A percentile compares a stretch with the other conserved stretches of the same genome.
Evolutionary conservation across 2,329 filamentous ascomycete species (phyloP).

Genomic region (Colletotrichum brevisporum): DNA sequence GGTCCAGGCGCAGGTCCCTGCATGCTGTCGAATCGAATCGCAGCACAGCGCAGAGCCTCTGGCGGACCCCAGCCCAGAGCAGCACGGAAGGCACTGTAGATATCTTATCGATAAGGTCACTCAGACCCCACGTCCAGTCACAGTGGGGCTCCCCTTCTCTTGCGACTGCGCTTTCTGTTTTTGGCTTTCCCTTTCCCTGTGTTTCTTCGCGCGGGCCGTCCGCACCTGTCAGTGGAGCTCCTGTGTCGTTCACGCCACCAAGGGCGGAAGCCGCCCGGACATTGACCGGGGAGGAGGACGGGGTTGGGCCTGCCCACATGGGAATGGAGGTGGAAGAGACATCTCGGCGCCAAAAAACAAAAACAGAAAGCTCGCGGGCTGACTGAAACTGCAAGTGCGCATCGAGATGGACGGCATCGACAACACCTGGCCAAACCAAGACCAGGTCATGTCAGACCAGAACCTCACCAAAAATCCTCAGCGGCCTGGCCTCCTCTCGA

Average conservation of each 20-base stretch:
- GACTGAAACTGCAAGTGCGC: neutral
- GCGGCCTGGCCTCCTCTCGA: neutral
- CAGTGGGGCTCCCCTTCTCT: slow-evolving; percentile 4
- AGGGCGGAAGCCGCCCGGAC: neutral
- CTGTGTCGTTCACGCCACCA: neutral
- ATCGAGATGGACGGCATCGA: slow-evolving; percentile 21
- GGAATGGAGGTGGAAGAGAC: slow-evolving; percentile 7
- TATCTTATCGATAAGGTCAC: slow-evolving; percentile 33
- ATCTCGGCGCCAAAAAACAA: slow-evolving; percentile 6
- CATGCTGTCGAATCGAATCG: slow-evolving; percentile 26
- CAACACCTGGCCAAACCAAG: neutral
- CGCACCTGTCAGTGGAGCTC: neutral
- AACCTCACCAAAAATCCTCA: slow-evolving; percentile 31
- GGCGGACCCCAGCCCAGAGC: slow-evolving; percentile 6
- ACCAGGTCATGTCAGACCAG: slow-evolving; percentile 1
- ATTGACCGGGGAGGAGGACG: neutral
- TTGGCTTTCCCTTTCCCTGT: neutral
- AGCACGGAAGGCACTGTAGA: neutral
- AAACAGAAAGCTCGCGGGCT: neutral
- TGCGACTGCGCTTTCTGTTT: slow-evolving; percentile 21
- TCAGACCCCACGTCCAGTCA: neutral
- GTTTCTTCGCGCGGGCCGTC: neutral
- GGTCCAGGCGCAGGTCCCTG: slow-evolving; percentile 24
- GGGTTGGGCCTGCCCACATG: neutral
- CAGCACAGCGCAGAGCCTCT: slow-evolving; percentile 33